Conservation (phyloP, 768 basidiomycete genomes). For the Ramaria sp. region DNA sequence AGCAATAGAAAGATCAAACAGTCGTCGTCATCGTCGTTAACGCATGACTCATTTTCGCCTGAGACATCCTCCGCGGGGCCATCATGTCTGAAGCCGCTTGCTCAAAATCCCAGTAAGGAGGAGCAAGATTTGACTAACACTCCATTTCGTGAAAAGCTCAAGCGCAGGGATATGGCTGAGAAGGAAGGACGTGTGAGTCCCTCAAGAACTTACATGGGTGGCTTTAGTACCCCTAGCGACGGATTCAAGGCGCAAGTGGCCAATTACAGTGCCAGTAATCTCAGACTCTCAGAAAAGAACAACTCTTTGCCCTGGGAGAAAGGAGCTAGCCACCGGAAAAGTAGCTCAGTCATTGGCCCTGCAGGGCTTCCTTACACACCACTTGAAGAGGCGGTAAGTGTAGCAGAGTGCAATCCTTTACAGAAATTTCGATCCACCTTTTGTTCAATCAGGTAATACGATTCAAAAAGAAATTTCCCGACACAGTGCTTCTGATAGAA, state of each 20-base stretch:
- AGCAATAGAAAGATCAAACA: slow-evolving; percentile 12
- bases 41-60: neutral
- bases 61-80: neutral
- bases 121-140: no score
- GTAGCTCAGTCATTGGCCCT: slow-evolving; percentile 36
- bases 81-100: neutral
- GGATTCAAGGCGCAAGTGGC: neutral
- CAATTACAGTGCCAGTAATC: neutral
- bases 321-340: neutral
- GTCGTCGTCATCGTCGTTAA: neutral
- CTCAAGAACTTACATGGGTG: no score
- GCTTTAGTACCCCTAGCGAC: neutral
- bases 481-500: slow-evolving; percentile 65
- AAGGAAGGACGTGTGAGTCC: neutral
- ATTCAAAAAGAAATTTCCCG: slow-evolving; percentile 56
- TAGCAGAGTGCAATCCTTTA: neutral
- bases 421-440: neutral
- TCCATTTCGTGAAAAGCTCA: slow-evolving; percentile 1
- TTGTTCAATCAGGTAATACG: slow-evolving; percentile 31
- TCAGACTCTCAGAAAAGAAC: neutral
- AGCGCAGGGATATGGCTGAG: neutral
- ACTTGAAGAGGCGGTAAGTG: slow-evolving; percentile 54
- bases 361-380: slow-evolving; percentile 67
- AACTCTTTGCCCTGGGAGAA: neutral
- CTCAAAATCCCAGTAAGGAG: no score